These are phyloP conservation scores for Coemansia sp. DNA, from an alignment of 192 early-diverging fungal species.

Conservation along the genomic window DNA sequence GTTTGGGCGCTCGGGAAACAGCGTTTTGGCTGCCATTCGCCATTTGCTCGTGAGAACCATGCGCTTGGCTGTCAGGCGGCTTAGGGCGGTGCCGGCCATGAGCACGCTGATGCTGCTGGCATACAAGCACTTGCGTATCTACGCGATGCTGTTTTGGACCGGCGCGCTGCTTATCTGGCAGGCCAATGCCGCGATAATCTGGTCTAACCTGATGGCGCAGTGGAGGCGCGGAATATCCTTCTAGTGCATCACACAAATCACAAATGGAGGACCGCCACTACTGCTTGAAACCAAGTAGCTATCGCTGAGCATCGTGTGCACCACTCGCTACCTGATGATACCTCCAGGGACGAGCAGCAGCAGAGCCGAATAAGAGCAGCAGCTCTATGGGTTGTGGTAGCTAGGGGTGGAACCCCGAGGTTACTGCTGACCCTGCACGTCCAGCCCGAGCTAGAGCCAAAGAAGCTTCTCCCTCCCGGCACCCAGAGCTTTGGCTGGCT, in stretches of 20 bases:
- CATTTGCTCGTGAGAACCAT: slow-evolving; percentile 4
- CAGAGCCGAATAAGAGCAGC: no score
- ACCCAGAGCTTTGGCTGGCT: no score
- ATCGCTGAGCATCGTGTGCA: background rate
- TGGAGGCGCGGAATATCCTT: slow-evolving; percentile 29
- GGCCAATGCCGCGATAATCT: slow-evolving; percentile 38
- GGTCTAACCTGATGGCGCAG: slow-evolving; percentile 25
- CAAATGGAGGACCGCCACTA: no score
- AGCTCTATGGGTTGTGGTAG: no score
- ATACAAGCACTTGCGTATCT: slow-evolving; percentile 36
- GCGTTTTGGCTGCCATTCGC: slow-evolving; percentile 1
- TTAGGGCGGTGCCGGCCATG: slow-evolving; percentile 14
- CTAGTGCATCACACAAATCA: no score
- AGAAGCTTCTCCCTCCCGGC: no score
- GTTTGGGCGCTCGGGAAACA: slow-evolving; percentile 24
- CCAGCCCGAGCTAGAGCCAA: no score
- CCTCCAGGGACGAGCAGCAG: no score
- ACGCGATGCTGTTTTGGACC: slow-evolving; percentile 37
- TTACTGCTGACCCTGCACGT: no score
- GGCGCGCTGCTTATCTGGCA: slow-evolving; percentile 38
- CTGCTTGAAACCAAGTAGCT: no score
- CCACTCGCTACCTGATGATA: no score
- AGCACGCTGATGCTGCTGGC: slow-evolving; percentile 34
- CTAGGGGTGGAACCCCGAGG: no score
- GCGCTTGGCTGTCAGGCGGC: slow-evolving; percentile 7